Evolutionary conservation across 2,329 filamentous ascomycete genomes (phyloP).

Genomic region (Lojkania enalia): DNA sequence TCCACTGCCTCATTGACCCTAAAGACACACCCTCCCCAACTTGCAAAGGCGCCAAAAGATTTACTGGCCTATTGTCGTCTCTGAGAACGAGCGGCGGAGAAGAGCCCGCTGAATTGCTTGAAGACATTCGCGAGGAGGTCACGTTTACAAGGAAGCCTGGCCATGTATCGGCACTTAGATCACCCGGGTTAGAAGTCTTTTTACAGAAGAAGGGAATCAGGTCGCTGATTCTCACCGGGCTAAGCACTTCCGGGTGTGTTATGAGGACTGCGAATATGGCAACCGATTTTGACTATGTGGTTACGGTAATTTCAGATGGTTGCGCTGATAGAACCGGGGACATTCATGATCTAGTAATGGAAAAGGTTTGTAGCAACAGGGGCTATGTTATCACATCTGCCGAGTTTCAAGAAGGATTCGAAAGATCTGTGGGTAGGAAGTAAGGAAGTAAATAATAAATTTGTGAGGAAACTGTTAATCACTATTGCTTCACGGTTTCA

Average conservation of each 20-base stretch:
- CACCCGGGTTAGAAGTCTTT: slow-evolving; percentile 25
- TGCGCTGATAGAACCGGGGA: slow-evolving; percentile 26
- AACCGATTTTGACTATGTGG: slow-evolving; percentile 29
- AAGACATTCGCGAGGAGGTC: slow-evolving; percentile 17
- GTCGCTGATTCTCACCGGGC: slow-evolving; percentile 22
- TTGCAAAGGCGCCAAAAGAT: slow-evolving; percentile 21
- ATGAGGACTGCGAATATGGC: slow-evolving; percentile 26
- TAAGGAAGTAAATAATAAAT: no score
- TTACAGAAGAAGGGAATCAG: slow-evolving; percentile 23
- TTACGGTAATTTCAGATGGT: slow-evolving; percentile 30
- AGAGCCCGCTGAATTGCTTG: slow-evolving; percentile 19
- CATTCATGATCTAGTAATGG: slow-evolving; percentile 20
- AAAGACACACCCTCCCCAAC: slow-evolving; percentile 21
- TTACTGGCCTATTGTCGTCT: slow-evolving; percentile 10
- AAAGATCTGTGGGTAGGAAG: no score
- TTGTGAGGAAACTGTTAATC: no score
- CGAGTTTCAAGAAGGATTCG: neutral
- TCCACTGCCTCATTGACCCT: slow-evolving; percentile 32
- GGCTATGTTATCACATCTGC: slow-evolving; percentile 8
- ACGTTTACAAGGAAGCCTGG: slow-evolving; percentile 26
- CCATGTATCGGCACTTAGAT: slow-evolving; percentile 31
- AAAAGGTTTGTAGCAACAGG: slow-evolving; percentile 4
- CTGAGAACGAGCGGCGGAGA: slow-evolving; percentile 15
- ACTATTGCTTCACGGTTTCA: no score
- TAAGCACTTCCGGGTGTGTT: slow-evolving; percentile 19